Percentiles rank a stretch among this genome's conserved stretches.
These are phyloP conservation scores for Naganishia vishniacii DNA, from an alignment of 768 basidiomycete species.

Conservation along the genomic window DNA sequence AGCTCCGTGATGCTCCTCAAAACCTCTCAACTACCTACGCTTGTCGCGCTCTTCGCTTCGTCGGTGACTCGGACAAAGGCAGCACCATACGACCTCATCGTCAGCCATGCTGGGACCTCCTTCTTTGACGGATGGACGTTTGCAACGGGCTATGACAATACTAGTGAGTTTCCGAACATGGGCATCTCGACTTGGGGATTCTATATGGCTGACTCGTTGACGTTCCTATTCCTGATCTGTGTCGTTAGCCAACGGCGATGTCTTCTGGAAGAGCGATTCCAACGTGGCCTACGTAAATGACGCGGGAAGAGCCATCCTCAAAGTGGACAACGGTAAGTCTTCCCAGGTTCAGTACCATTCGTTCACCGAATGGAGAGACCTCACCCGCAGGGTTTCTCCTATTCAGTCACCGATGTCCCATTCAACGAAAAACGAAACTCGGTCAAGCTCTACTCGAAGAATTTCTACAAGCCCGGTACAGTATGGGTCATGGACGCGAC, in stretches of 20 bases:
- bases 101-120: constrained; percentile 4
- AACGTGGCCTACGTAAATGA: constrained; percentile 21
- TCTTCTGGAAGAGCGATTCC: constrained; percentile 21
- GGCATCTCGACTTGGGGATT: not conserved
- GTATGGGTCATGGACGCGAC: constrained; percentile 31
- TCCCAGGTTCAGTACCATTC: too few species aligned
- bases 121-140: constrained; percentile 29
- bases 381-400: not conserved
- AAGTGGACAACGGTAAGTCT: constrained; percentile 28
- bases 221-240: not conserved
- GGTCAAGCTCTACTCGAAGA: constrained; percentile 43
- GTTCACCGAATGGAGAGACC: not conserved
- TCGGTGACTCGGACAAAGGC: not conserved
- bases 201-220: not conserved
- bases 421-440: constrained; percentile 48
- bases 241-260: constrained; percentile 26
- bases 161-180: constrained; percentile 18
- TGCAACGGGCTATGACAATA: constrained; percentile 26
- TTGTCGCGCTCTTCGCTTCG: not conserved
- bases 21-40: not conserved
- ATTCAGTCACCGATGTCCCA: constrained; percentile 31
- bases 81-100: constrained; percentile 21
- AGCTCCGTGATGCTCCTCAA: not conserved
- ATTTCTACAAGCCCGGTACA: constrained; percentile 41
- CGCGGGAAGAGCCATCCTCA: constrained; percentile 21